A percentile compares a stretch with the other conserved stretches of the same genome.
Conservation (phyloP, 768 basidiomycete species). For the Tephrocybe rancida region DNA sequence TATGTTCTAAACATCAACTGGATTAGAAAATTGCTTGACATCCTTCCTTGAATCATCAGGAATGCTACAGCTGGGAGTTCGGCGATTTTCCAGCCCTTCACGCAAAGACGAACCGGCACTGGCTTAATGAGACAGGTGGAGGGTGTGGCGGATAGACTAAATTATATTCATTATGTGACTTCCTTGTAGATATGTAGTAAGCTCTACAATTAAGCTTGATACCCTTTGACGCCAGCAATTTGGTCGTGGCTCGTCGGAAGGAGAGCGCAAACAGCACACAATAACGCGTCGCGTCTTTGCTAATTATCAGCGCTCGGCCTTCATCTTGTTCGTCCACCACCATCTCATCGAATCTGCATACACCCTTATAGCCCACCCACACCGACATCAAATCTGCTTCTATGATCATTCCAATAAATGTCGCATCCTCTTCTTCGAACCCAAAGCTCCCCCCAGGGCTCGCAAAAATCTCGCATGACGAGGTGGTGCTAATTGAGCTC, state of each 20-base stretch:
- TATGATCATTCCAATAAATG: constrained; percentile 72
- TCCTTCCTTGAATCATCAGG: constrained; percentile 35
- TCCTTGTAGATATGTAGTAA: not conserved
- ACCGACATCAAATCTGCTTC: not conserved
- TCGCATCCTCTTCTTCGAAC: constrained; percentile 35
- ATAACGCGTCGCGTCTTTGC: constrained; percentile 21
- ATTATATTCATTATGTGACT: not conserved
- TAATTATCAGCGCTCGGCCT: not conserved
- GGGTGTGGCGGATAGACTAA: constrained; percentile 6
- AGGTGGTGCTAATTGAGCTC: constrained; percentile 83
- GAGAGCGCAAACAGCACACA: constrained; percentile 7
- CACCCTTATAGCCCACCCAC: not conserved
- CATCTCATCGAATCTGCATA: not conserved
- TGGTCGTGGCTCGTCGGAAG: not conserved
- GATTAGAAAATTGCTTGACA: not conserved
- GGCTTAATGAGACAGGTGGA: not conserved
- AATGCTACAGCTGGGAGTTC: constrained; percentile 75
- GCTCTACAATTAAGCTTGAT: not conserved
- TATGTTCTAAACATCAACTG: constrained; percentile 32
- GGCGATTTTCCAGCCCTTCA: constrained; percentile 35
- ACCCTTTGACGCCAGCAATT: not conserved
- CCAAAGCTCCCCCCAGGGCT: constrained; percentile 63
- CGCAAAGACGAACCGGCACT: not conserved
- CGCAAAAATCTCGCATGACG: constrained; percentile 74
- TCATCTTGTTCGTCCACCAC: not conserved